A percentile compares a stretch with the other conserved stretches of the same genome.
Evolutionary conservation across 768 basidiomycete genomes (phyloP).

Genomic region (Tulasnella sp.): DNA sequence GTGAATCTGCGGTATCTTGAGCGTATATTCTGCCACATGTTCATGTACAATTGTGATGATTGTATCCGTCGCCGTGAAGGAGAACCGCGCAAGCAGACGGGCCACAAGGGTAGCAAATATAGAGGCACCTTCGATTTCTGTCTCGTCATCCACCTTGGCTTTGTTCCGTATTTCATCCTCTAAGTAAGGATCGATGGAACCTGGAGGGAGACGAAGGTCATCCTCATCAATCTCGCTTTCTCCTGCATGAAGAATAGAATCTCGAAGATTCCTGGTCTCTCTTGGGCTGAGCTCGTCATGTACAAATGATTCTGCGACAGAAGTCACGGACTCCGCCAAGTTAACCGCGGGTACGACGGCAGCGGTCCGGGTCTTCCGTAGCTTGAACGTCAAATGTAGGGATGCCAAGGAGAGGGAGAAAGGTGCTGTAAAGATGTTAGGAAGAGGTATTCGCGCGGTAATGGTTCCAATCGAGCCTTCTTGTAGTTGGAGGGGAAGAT

Average conservation of each 20-base stretch:
- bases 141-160: slow-evolving; percentile 52
- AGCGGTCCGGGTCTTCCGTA: slow-evolving; percentile 26
- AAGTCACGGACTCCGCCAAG: slow-evolving; percentile 65
- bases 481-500: slow-evolving; percentile 52
- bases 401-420: slow-evolving; percentile 58
- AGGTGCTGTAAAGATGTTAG: slow-evolving; percentile 64
- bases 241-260: slow-evolving; percentile 46
- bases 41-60: slow-evolving; percentile 58
- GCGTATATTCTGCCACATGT: slow-evolving; percentile 45
- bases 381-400: slow-evolving; percentile 48
- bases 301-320: slow-evolving; percentile 76
- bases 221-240: slow-evolving; percentile 17
- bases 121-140: slow-evolving; percentile 46
- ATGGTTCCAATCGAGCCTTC: slow-evolving; percentile 63
- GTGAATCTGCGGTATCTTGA: slow-evolving; percentile 42
- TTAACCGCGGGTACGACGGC: slow-evolving; percentile 23
- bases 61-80: slow-evolving; percentile 58
- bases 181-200: slow-evolving; percentile 49
- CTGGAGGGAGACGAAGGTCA: slow-evolving; percentile 27
- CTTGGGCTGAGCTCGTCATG: slow-evolving; percentile 62
- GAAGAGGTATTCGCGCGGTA: slow-evolving; percentile 70
- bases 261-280: slow-evolving; percentile 58
- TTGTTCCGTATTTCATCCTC: no score
- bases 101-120: slow-evolving; percentile 72
- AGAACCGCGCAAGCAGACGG: slow-evolving; percentile 60